Evolutionary conservation across 1,139 yeast genomes (phyloP), one percentile per base, ranked within the genome.

Genomic region (Geotrichum australiense): DNA sequence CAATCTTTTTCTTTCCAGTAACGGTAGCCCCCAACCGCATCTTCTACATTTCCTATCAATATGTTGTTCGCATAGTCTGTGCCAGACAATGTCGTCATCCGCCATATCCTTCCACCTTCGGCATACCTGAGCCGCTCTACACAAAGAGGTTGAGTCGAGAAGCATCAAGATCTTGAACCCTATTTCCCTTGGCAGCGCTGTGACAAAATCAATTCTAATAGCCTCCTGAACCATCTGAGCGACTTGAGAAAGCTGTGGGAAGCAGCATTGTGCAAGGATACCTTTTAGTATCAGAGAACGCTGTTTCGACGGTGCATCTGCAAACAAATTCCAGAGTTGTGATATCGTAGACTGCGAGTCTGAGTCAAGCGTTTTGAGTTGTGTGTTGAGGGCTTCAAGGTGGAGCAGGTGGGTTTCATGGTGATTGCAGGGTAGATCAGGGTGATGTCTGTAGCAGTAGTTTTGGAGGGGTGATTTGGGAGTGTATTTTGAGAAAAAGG

Each of bases 11-110:
- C 64, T 59, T 48, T 67, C 71, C 76, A 91, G 75, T 48, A 91
- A 66, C 2, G 98, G 98, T 52, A 91, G 69, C 4, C 98, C 98
- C 98, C 98, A 91, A 8, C 98, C 98, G 68, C 98, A 91, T 59
- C 85, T 86, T 34, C 96, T 95, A 64, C 98, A 91, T 61, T 91
- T 91, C 47, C 94, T 71, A 63, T 91, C 98, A 46, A 91, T 91
- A 60, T 91, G 98, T 62, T 91, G 98, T 61, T 87, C 96, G 61
- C 98, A 91, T 91, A 91, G 82, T 53, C 91, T 87, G 60, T 91
- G 94, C 98, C 98, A 91, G 5, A 91, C 97, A 42, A 94, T 67
- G 57, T 91, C 97, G 59, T 89, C 96, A 62, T 91, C 96, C 1
- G 98, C 97, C 43, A 91, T 66, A 41, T 69, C 68, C 56, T 84